phyloP scores from a whole-genome alignment of 139 green algal genomes.

The Chlorella vulgaris region DNA sequence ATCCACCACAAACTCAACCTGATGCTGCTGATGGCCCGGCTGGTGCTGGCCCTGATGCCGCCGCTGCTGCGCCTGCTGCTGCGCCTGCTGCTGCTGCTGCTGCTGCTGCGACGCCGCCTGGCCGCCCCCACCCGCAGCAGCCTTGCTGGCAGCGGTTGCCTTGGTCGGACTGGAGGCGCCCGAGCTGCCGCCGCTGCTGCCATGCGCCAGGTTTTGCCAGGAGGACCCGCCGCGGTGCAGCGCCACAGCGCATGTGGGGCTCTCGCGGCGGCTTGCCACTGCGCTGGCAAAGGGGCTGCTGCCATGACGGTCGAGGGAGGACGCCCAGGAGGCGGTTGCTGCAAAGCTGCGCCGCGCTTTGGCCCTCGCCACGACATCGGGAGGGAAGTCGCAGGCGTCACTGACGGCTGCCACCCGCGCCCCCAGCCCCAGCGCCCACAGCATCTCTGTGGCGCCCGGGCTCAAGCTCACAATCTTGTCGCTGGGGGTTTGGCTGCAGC shows the following conservation, averaged over 20 bases:
- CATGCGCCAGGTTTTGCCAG: background rate
- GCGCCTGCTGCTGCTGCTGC: background rate
- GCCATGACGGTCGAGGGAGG: background rate
- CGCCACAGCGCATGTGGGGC: slow-evolving; percentile 5
- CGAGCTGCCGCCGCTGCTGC: too few species aligned
- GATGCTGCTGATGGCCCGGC: background rate
- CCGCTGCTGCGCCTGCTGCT: slow-evolving; percentile 11
- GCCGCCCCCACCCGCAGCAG: background rate
- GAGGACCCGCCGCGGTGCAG: background rate
- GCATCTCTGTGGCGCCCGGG: slow-evolving; percentile 77
- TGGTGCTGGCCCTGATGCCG: background rate
- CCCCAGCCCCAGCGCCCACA: slow-evolving; percentile 78
- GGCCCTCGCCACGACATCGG: slow-evolving; percentile 40
- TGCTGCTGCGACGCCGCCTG: background rate
- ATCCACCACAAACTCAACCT: slow-evolving; percentile 62
- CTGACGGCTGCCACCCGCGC: slow-evolving; percentile 73
- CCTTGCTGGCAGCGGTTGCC: background rate
- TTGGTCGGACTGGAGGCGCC: too few species aligned
- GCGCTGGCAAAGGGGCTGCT: background rate
- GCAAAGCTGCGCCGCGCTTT: slow-evolving; percentile 42
- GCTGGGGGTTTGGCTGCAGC: slow-evolving; percentile 26
- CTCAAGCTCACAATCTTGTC: slow-evolving; percentile 73
- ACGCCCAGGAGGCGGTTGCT: background rate
- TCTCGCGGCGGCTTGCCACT: slow-evolving; percentile 13
- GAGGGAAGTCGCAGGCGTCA: slow-evolving; percentile 75